Evolutionary conservation across 2,329 filamentous ascomycete genomes (phyloP).

Genomic region (Bipolaris bicolor): DNA sequence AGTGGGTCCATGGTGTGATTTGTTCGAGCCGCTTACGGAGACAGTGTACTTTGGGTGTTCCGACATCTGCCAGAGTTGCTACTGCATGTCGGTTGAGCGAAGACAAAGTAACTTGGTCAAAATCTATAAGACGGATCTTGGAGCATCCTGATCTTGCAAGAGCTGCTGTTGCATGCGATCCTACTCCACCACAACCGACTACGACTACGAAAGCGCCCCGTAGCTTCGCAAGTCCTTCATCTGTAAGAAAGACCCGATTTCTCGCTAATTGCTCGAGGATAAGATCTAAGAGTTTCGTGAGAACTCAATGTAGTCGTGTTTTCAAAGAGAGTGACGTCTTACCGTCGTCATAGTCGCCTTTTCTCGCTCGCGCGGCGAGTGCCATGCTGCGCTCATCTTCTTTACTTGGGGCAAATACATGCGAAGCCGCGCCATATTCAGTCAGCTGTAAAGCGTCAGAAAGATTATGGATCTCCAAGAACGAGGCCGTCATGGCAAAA

Average conservation of each 20-base stretch:
- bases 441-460: constrained; percentile 62
- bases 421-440: constrained; percentile 63
- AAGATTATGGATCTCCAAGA: not conserved
- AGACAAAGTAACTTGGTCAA: constrained; percentile 95
- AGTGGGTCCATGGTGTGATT: constrained; percentile 88
- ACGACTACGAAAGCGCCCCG: constrained; percentile 84
- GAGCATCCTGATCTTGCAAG: constrained; percentile 88
- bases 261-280: constrained; percentile 93
- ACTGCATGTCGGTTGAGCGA: constrained; percentile 96
- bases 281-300: constrained; percentile 63
- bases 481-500: not conserved
- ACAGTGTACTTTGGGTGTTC: constrained; percentile 87
- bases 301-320: constrained; percentile 1
- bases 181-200: constrained; percentile 92
- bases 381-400: constrained; percentile 66
- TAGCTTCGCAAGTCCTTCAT: constrained; percentile 79
- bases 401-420: constrained; percentile 48
- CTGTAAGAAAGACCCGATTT: constrained; percentile 87
- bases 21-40: constrained; percentile 80
- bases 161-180: constrained; percentile 86
- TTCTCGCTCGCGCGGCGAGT: constrained; percentile 64
- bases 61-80: constrained; percentile 91
- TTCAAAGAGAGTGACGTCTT: not conserved
- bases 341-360: constrained; percentile 70
- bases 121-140: constrained; percentile 89